Conservation (phyloP, 768 basidiomycete genomes). For the Hydnomerulius pinastri region DNA sequence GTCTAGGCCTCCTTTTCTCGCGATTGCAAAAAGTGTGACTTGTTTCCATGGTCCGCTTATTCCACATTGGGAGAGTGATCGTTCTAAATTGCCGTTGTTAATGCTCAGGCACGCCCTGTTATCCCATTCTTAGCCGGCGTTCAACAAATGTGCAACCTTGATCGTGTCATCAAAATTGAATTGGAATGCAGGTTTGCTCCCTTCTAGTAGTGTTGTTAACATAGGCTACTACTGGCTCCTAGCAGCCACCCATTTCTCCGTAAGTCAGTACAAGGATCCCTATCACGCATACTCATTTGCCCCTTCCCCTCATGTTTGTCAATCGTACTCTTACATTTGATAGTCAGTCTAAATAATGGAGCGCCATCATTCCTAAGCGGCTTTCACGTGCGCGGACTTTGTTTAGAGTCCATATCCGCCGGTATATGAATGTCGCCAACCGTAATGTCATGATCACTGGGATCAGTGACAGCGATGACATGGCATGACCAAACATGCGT, state of each 20-base stretch:
- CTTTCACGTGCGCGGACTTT: conserved; percentile 7
- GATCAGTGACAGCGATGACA: not conserved
- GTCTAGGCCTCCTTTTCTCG: conserved; percentile 28
- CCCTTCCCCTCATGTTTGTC: too few species aligned
- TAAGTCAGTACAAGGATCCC: too few species aligned
- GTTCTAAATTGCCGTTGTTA: conserved; percentile 26
- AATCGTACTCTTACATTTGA: too few species aligned
- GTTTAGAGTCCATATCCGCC: not conserved
- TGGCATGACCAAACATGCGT: not conserved
- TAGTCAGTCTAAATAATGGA: too few species aligned
- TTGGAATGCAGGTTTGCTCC: conserved; percentile 29
- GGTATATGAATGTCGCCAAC: not conserved
- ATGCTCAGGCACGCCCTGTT: conserved; percentile 23
- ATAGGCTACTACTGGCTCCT: too few species aligned
- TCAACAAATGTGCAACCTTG: conserved; percentile 10
- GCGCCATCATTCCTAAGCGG: not conserved
- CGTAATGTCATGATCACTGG: not conserved
- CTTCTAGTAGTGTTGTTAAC: too few species aligned
- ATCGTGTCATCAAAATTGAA: conserved; percentile 15
- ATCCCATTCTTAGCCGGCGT: conserved; percentile 19
- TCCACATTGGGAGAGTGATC: conserved; percentile 25
- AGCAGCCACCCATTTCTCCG: too few species aligned
- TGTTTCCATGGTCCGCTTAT: conserved; percentile 37
- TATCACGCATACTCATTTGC: too few species aligned
- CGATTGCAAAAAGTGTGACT: conserved; percentile 23